A percentile compares a stretch with the other conserved stretches of the same genome.
Evolutionary conservation across 176 grass and related monocot species (phyloP).

Genomic region (Eleusine indica): DNA sequence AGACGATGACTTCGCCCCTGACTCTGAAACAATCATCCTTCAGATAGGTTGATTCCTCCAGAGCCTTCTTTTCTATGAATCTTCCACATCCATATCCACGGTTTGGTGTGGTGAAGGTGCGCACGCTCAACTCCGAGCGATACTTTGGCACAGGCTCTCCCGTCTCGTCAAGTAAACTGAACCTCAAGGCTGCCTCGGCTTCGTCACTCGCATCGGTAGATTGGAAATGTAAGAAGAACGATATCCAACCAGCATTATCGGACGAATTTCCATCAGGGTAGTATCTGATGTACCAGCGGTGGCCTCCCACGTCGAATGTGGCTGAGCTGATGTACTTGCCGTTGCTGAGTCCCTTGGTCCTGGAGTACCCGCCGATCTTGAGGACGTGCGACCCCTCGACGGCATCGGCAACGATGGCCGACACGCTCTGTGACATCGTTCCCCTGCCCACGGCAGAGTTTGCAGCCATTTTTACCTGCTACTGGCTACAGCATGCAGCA

Average conservation of each 20-base stretch:
- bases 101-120: accelerated
- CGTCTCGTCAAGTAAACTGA: not conserved
- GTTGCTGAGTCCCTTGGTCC: not conserved
- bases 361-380: constrained; percentile 27
- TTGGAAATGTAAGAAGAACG: not conserved
- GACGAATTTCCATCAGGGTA: not conserved
- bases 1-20: not conserved
- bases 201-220: accelerated
- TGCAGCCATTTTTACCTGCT: not conserved
- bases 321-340: not conserved
- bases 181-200: not conserved
- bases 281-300: not conserved
- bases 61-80: not conserved
- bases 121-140: not conserved
- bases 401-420: not conserved
- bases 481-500: not conserved
- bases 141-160: not conserved
- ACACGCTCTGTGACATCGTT: not conserved
- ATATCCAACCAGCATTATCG: not conserved
- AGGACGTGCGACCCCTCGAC: constrained; percentile 18
- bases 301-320: constrained; percentile 30
- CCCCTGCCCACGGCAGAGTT: not conserved
- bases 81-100: accelerated
- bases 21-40: not conserved
- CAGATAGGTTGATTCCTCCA: not conserved